Evolutionary conservation across 2,329 filamentous ascomycete species (phyloP).

Genomic region (Gnomoniopsis sp.): DNA sequence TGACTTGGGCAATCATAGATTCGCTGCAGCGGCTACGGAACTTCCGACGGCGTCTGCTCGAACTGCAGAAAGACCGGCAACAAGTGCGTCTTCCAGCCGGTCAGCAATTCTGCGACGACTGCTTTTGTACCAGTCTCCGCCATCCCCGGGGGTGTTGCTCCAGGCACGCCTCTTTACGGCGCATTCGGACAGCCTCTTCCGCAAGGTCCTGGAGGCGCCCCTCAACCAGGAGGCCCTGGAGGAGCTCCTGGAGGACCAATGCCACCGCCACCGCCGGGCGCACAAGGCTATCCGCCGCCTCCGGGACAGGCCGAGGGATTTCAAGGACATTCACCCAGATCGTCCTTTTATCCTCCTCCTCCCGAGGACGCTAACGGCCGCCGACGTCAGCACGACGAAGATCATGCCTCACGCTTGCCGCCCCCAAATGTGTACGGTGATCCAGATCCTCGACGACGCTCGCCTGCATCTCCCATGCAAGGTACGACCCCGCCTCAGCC

Average conservation of each 20-base stretch:
- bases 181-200: slow-evolving; percentile 55
- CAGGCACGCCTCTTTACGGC: slow-evolving; percentile 54
- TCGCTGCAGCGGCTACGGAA: slow-evolving; percentile 58
- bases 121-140: slow-evolving; percentile 59
- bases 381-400: slow-evolving; percentile 37
- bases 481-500: slow-evolving; percentile 44
- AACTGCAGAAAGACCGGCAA: slow-evolving; percentile 62
- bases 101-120: slow-evolving; percentile 52
- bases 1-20: slow-evolving; percentile 37
- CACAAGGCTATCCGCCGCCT: slow-evolving; percentile 20
- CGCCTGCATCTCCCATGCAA: slow-evolving; percentile 44
- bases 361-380: slow-evolving; percentile 34
- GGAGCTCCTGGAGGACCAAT: slow-evolving; percentile 11
- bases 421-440: slow-evolving; percentile 45
- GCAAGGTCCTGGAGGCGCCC: slow-evolving; percentile 5
- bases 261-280: slow-evolving; percentile 16
- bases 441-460: slow-evolving; percentile 48
- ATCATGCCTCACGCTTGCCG: slow-evolving; percentile 39
- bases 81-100: slow-evolving; percentile 59
- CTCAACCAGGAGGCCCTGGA: background rate
- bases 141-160: slow-evolving; percentile 54
- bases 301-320: slow-evolving; percentile 12
- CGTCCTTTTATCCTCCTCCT: slow-evolving; percentile 30
- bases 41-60: slow-evolving; percentile 56
- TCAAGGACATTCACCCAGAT: slow-evolving; percentile 33